Conservation (phyloP, 495 filamentous ascomycete species). For the Chlorociboria aeruginascens region DNA sequence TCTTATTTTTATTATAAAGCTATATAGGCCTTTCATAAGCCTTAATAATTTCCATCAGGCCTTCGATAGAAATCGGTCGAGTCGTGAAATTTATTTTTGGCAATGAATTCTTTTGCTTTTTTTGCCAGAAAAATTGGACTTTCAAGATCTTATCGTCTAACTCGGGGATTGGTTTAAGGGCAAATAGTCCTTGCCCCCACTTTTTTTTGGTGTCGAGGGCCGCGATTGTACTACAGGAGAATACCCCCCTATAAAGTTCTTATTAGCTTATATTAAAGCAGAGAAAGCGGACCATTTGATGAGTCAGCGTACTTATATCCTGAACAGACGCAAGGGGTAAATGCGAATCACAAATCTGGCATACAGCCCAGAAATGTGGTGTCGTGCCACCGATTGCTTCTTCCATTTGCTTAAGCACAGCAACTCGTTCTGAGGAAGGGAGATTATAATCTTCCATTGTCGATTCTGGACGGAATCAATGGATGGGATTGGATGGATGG, state of each 20-base stretch:
- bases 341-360: conserved; percentile 8
- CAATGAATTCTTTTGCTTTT: not conserved
- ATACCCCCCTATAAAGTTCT: no score
- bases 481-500: no score
- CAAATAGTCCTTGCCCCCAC: conserved; percentile 13
- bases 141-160: conserved; percentile 10
- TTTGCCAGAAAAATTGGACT: conserved; percentile 17
- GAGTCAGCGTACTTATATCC: no score
- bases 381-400: not conserved
- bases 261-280: no score
- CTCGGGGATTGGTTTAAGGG: conserved; percentile 10
- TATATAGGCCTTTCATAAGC: not conserved
- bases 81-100: conserved; percentile 10
- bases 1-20: not conserved
- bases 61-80: not conserved
- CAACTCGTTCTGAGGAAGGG: not conserved
- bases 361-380: conserved; percentile 6
- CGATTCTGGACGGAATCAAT: no score
- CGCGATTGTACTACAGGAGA: no score
- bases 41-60: not conserved
- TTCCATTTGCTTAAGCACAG: conserved; percentile 3
- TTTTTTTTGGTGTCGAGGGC: no score
- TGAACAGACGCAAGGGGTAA: no score
- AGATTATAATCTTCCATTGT: conserved; percentile 7
- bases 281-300: no score